Conservation (phyloP, 1,284 basidiomycete species). For the Tremellales sp. region DNA sequence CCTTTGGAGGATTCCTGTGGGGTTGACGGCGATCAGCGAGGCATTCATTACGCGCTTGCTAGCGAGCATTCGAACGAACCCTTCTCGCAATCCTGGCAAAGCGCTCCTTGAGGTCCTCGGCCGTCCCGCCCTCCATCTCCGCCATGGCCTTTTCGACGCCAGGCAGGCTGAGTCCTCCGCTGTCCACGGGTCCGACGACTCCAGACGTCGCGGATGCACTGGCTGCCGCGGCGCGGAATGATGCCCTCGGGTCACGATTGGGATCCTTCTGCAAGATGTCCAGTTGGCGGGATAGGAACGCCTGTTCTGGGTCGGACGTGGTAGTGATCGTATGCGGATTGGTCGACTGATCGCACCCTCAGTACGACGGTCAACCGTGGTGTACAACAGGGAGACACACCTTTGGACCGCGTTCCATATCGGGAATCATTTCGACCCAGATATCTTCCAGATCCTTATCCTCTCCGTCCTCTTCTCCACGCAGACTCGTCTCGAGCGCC, state of each 20-base stretch:
- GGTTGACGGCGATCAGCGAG: slow-evolving; percentile 1
- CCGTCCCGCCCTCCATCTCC: slow-evolving; percentile 69
- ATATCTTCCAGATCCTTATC: slow-evolving; percentile 39
- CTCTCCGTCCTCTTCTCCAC: slow-evolving; percentile 51
- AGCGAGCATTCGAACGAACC: slow-evolving; percentile 18
- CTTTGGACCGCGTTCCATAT: slow-evolving; percentile 30
- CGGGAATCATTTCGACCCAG: slow-evolving; percentile 47
- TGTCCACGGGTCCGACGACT: slow-evolving; percentile 83
- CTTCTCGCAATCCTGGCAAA: slow-evolving; percentile 36
- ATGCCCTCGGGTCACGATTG: slow-evolving; percentile 78
- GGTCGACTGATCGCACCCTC: slow-evolving; percentile 2
- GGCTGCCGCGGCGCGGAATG: slow-evolving; percentile 68
- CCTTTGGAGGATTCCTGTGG: slow-evolving; percentile 26
- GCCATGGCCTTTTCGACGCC: slow-evolving; percentile 77
- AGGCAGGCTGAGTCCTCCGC: slow-evolving; percentile 73
- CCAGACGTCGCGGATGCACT: slow-evolving; percentile 23
- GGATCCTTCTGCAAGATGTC: slow-evolving; percentile 83
- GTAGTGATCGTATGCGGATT: slow-evolving; percentile 17
- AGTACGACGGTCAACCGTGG: not conserved
- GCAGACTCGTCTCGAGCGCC: slow-evolving; percentile 65
- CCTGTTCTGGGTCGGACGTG: slow-evolving; percentile 64
- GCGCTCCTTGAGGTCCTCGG: slow-evolving; percentile 40
- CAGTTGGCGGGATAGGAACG: slow-evolving; percentile 80
- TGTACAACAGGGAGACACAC: slow-evolving; percentile 21
- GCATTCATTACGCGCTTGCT: not conserved